Evolutionary conservation across 176 grass and related monocot species (phyloP).

Genomic region (Oropetium thomaeum): DNA sequence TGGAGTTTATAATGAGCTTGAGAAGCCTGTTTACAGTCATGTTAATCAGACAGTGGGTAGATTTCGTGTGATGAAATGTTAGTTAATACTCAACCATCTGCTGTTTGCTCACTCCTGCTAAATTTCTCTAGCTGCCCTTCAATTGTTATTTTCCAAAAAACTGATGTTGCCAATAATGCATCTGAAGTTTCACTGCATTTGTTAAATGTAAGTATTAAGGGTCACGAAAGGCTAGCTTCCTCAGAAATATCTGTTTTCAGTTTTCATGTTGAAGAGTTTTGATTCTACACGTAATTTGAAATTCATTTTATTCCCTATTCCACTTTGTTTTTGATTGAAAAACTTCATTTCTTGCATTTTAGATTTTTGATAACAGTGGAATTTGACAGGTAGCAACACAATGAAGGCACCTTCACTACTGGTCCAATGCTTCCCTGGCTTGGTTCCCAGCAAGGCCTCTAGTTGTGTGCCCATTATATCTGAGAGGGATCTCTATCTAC

Average conservation of each 20-base stretch:
- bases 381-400: conserved; percentile 5
- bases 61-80: not conserved
- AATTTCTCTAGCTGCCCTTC: not conserved
- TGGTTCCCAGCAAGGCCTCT: conserved; percentile 55
- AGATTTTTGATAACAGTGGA: conserved; percentile 21
- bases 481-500: conserved; percentile 73
- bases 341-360: conserved; percentile 8
- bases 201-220: not conserved
- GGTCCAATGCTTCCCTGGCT: conserved; percentile 77
- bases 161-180: not conserved
- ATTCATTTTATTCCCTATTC: not conserved
- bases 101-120: not conserved
- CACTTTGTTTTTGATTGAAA: not conserved
- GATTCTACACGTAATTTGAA: not conserved
- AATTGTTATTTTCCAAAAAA: not conserved
- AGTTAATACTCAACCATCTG: not conserved
- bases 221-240: not conserved
- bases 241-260: not conserved
- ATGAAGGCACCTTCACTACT: conserved; percentile 80
- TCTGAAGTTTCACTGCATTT: not conserved
- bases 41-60: not conserved
- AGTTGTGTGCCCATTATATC: conserved; percentile 67
- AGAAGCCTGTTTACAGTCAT: not conserved
- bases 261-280: conserved; percentile 8
- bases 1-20: not conserved